phyloP scores from a whole-genome alignment of 2,329 filamentous ascomycete genomes.

The Claviceps quebecensis region DNA sequence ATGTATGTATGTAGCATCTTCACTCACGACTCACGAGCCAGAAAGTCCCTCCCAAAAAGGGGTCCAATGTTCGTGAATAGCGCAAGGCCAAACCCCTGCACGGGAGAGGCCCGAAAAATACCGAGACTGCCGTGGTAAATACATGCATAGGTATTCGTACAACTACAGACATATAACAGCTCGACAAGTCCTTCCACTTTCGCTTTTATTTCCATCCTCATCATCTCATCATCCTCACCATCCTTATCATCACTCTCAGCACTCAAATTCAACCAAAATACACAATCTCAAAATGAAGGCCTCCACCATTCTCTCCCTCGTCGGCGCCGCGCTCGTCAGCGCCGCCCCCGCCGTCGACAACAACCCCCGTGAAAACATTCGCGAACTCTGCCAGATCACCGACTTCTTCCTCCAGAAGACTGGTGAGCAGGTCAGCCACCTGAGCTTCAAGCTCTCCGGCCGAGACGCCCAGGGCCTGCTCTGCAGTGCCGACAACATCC shows the following conservation, averaged over 20 bases:
- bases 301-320: background rate
- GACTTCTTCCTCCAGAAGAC: background rate
- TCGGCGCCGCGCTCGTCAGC: background rate
- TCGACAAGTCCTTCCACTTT: too few species aligned
- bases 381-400: background rate
- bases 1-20: too few species aligned
- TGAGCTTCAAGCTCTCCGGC: background rate
- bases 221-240: background rate
- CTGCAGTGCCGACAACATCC: background rate
- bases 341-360: background rate
- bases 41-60: too few species aligned
- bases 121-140: too few species aligned
- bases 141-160: too few species aligned
- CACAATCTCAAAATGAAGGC: background rate
- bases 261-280: background rate
- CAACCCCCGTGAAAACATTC: background rate
- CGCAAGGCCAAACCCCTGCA: too few species aligned
- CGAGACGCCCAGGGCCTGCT: background rate
- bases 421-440: background rate
- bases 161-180: too few species aligned
- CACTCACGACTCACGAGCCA: too few species aligned
- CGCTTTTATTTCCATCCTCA: background rate
- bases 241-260: background rate
- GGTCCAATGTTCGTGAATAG: too few species aligned
- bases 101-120: too few species aligned